Base-by-base conservation (phyloP, 129 eudicot species). In the Pittosporum tobira region DNA sequence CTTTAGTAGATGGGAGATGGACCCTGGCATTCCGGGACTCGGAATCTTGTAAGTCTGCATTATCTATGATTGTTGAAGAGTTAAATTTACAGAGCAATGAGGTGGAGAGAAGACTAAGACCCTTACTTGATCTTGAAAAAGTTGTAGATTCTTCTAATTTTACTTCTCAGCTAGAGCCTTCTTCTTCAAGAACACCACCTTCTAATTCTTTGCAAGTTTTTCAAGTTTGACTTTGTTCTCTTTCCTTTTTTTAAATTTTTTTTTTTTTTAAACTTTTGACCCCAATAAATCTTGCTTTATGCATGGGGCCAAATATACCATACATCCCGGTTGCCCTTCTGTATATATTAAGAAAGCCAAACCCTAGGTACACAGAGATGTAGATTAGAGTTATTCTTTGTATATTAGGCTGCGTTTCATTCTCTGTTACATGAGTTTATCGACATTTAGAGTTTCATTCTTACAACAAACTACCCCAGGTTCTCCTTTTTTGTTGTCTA, bases 1-100 rank as follows among this genome's bases (percentile, higher is more conserved):
- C 85, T 44, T 66, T 91, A 80, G 94, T 86, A 59, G 98, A 91
- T 74, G 98, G 98, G 66, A 78, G 95, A 50, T 91, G 98, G 98
- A 91, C 94, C 26, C 77, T 91, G 61, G 98, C 98, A 34, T 91
- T 91, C 48, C 75, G 77, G 48, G 95, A 91, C 43, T 95, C 78
- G 63, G 77, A 73, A 36, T 73, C 89, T 51, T 91, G 98, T 77
- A 74, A 72, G 66, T 58, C 66, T 24, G 94, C 98, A 52, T 58
- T 75, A 61, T 73, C 82, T 54, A 86, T 91, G 94, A 70, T 83
- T 59, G 63, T 71, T 9, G 90, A 91, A 42, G 98, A 91, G 64
- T 57, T 67, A 3, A 62, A 78, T 46, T 59, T 71, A 58, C 94
- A 48, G 55, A 62, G 81, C 68, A 68, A 26, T 22, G 84, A 73